Conservation (phyloP, 768 basidiomycete genomes). For the Mycena epipterygia region DNA sequence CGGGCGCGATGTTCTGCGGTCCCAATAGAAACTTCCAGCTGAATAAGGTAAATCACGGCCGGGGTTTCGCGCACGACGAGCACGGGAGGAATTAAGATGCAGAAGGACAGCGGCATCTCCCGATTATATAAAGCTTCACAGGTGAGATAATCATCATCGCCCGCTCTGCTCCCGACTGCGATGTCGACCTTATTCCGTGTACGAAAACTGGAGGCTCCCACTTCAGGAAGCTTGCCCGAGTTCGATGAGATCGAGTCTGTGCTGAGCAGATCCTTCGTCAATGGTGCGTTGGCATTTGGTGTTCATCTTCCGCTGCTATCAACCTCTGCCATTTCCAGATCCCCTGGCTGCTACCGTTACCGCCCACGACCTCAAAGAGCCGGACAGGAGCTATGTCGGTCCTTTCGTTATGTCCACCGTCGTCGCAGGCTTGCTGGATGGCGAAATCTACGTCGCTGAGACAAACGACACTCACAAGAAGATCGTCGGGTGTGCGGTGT, state of each 20-base stretch:
- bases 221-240: background rate
- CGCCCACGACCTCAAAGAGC: background rate
- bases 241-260: background rate
- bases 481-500: constrained; percentile 17
- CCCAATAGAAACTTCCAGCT: too few species aligned
- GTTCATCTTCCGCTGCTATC: too few species aligned
- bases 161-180: too few species aligned
- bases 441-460: constrained; percentile 18
- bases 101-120: too few species aligned
- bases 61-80: too few species aligned
- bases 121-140: too few species aligned
- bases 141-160: too few species aligned
- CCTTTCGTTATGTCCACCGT: constrained; percentile 17
- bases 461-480: background rate
- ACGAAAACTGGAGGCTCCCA: too few species aligned
- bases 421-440: constrained; percentile 11
- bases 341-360: constrained; percentile 7
- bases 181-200: too few species aligned
- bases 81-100: too few species aligned
- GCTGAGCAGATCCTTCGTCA: background rate
- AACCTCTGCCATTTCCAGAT: background rate
- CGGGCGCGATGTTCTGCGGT: too few species aligned
- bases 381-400: constrained; percentile 1
- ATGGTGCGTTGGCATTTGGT: background rate
- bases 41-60: too few species aligned